phyloP scores from a whole-genome alignment of 495 filamentous ascomycete species.

The Lophium mytilinum region DNA sequence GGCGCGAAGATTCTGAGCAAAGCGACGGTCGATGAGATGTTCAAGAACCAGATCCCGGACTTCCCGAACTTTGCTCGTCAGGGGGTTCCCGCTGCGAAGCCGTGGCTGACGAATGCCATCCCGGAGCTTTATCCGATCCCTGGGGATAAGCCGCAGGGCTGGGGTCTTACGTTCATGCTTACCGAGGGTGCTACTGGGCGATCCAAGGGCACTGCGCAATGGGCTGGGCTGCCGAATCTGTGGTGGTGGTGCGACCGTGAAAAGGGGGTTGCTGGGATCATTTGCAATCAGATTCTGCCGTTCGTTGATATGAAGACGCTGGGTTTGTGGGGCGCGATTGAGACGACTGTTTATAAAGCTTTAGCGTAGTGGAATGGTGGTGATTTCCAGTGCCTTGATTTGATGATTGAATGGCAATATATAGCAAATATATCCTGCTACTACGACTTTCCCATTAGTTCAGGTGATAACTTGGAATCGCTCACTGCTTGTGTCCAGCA shows the following conservation, averaged over 20 bases:
- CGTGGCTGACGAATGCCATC: slow-evolving; percentile 37
- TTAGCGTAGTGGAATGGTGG: not conserved
- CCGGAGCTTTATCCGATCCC: slow-evolving; percentile 38
- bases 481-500: no score
- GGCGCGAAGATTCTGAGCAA: slow-evolving; percentile 35
- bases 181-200: slow-evolving; percentile 38
- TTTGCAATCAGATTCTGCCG: slow-evolving; percentile 45
- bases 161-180: slow-evolving; percentile 48
- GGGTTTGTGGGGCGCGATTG: slow-evolving; percentile 35
- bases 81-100: slow-evolving; percentile 36
- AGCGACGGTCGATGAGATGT: slow-evolving; percentile 46
- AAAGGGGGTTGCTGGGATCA: slow-evolving; percentile 44
- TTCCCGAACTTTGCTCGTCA: slow-evolving; percentile 40
- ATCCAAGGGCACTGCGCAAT: slow-evolving; percentile 34
- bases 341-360: slow-evolving; percentile 32
- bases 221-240: slow-evolving; percentile 46
- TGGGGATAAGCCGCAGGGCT: slow-evolving; percentile 40
- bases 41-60: slow-evolving; percentile 45
- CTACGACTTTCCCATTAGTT: no score
- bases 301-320: slow-evolving; percentile 39
- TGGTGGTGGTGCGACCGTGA: slow-evolving; percentile 50
- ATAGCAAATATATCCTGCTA: no score
- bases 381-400: no score
- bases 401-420: no score
- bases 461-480: no score